A percentile compares a stretch with the other conserved stretches of the same genome.
Evolutionary conservation across 1,284 basidiomycete species (phyloP).

Genomic region (Boletus calvinii): DNA sequence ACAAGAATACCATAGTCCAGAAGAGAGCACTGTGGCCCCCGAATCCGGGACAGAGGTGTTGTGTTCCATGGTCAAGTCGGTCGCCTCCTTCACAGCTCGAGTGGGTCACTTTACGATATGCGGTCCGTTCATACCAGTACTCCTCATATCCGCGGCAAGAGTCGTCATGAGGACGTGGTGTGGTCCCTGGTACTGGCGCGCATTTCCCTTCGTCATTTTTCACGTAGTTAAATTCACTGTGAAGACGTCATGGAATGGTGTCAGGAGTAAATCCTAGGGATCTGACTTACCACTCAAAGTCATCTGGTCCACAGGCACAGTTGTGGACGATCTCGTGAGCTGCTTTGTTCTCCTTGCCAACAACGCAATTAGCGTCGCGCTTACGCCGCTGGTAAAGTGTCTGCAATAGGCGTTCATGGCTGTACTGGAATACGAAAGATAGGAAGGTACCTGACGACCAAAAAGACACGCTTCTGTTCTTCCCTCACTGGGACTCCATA

Average conservation of each 20-base stretch:
- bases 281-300: constrained; percentile 94
- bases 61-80: constrained; percentile 67
- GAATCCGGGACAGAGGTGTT: constrained; percentile 80
- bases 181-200: constrained; percentile 68
- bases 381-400: constrained; percentile 85
- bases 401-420: constrained; percentile 38
- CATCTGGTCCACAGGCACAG: constrained; percentile 69
- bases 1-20: constrained; percentile 75
- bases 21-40: constrained; percentile 70
- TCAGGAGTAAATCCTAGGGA: background rate
- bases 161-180: constrained; percentile 57
- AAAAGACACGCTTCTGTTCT: constrained; percentile 80
- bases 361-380: constrained; percentile 78
- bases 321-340: constrained; percentile 58
- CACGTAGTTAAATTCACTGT: constrained; percentile 87
- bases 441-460: constrained; percentile 66
- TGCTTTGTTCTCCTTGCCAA: constrained; percentile 67
- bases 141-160: constrained; percentile 64
- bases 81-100: constrained; percentile 80
- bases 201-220: constrained; percentile 71
- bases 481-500: constrained; percentile 90
- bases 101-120: constrained; percentile 86
- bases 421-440: background rate
- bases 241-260: background rate
- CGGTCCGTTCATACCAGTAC: constrained; percentile 89